Conservation (phyloP, 495 filamentous ascomycete species). For the Entonaema liquescens region DNA sequence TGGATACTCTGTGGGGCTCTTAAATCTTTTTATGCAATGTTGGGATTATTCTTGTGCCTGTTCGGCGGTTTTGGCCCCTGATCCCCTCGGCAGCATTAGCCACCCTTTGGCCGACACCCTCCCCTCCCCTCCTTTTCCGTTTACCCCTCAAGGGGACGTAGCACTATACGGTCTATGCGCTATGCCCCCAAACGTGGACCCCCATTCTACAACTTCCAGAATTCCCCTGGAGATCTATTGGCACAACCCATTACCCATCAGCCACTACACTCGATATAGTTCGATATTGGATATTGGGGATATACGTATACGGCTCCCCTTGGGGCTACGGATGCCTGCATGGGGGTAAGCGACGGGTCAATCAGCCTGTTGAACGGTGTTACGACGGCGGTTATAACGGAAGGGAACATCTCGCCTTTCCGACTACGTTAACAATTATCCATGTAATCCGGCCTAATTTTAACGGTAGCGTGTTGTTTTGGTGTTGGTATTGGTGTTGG, state of each 20-base stretch:
- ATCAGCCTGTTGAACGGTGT: conserved; percentile 37
- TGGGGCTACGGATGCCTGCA: conserved; percentile 23
- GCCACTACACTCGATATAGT: conserved; percentile 14
- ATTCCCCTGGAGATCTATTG: conserved; percentile 40
- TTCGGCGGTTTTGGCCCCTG: conserved; percentile 30
- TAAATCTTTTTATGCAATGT: conserved; percentile 26
- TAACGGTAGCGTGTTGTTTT: conserved; percentile 4
- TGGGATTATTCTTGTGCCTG: conserved; percentile 27
- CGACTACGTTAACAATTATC: conserved; percentile 9
- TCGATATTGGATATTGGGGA: conserved; percentile 5
- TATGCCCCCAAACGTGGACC: neutral
- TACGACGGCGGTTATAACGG: conserved; percentile 40
- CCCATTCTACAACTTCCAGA: neutral
- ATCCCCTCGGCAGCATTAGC: conserved; percentile 23
- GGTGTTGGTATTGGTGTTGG: too few relatives aligned
- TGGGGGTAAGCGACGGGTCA: conserved; percentile 35
- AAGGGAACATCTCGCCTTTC: conserved; percentile 38
- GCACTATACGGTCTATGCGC: neutral
- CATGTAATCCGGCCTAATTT: conserved; percentile 14
- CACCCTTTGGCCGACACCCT: conserved; percentile 27
- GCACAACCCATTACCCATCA: conserved; percentile 5
- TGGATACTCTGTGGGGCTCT: conserved; percentile 25
- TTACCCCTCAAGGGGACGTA: conserved; percentile 17
- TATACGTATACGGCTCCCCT: conserved; percentile 18
- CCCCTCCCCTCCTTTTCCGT: neutral